Conservation (phyloP, 2,329 filamentous ascomycete species). For the Alternaria infectoria region DNA sequence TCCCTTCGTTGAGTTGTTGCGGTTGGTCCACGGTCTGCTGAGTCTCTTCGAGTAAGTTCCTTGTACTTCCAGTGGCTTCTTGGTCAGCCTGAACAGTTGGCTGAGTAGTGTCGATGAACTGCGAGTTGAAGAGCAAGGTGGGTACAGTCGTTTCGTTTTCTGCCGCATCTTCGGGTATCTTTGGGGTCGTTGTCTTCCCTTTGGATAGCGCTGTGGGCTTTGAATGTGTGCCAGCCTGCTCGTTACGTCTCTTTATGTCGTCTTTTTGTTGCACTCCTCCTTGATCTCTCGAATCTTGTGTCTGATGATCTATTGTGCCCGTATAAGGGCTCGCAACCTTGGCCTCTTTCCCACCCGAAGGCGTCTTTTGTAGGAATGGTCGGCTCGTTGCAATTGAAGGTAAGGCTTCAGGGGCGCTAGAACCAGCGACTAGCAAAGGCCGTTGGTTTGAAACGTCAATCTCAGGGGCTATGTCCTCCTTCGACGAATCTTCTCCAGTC, state of each 20-base stretch:
- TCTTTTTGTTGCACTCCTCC: not conserved
- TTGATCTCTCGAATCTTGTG: not conserved
- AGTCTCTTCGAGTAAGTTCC: not conserved
- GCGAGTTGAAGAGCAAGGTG: not conserved
- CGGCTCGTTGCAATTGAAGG: constrained; percentile 1
- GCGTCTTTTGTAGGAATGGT: not conserved
- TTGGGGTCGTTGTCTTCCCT: not conserved
- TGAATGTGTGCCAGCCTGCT: not conserved
- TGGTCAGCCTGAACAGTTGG: not conserved
- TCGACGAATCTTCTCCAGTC: constrained; percentile 21
- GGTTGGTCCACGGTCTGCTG: not conserved
- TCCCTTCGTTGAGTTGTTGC: not conserved
- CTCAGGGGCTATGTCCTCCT: not conserved
- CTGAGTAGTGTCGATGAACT: not conserved
- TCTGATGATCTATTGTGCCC: no score
- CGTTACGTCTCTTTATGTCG: not conserved
- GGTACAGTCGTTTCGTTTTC: not conserved
- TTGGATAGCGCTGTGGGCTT: not conserved
- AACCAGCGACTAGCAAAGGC: not conserved
- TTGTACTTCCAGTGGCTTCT: no score
- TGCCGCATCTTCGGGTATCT: no score
- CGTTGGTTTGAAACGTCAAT: not conserved
- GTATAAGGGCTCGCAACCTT: no score
- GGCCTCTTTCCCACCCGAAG: not conserved
- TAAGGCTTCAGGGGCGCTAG: not conserved